These are phyloP conservation scores for Citrullus mucosospermus DNA, from an alignment of 306 rosid species.

Conservation along the genomic window DNA sequence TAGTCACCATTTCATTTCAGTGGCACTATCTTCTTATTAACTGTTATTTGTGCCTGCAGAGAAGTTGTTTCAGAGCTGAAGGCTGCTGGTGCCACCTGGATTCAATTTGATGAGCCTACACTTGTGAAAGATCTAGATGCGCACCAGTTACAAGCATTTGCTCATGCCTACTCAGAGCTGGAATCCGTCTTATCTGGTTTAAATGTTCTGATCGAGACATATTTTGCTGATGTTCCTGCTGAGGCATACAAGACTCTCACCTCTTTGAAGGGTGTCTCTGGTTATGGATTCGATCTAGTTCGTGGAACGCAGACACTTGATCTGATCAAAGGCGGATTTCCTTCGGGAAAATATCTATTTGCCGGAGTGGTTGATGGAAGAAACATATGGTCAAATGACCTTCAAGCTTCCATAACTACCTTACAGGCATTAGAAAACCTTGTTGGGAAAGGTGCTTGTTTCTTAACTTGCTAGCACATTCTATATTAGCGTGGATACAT, in stretches of 20 bases:
- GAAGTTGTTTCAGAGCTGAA: slow-evolving; percentile 68
- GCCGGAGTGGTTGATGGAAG: slow-evolving; percentile 93
- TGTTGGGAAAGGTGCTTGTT: slow-evolving; percentile 55
- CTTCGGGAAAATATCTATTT: slow-evolving; percentile 59
- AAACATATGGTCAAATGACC: slow-evolving; percentile 78
- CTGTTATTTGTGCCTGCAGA: slow-evolving; percentile 21
- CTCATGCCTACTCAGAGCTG: slow-evolving; percentile 46
- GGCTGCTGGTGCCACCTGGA: slow-evolving; percentile 80
- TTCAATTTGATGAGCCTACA: slow-evolving; percentile 79
- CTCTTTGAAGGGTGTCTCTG: slow-evolving; percentile 63
- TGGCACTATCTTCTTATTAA: not conserved
- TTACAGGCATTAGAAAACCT: slow-evolving; percentile 39
- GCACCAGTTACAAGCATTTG: slow-evolving; percentile 57
- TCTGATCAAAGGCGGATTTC: slow-evolving; percentile 62
- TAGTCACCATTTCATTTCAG: not conserved
- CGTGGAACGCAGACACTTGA: slow-evolving; percentile 69
- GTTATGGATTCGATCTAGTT: slow-evolving; percentile 69
- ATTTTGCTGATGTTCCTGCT: slow-evolving; percentile 65
- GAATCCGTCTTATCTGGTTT: slow-evolving; percentile 60
- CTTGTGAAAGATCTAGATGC: slow-evolving; percentile 65
- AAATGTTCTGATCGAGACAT: slow-evolving; percentile 58
- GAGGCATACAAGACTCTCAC: slow-evolving; percentile 60
- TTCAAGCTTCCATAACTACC: slow-evolving; percentile 43
- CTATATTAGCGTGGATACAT: not conserved
- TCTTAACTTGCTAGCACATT: not conserved